These are phyloP conservation scores for Scytalidium sp. DNA, from an alignment of 2,329 filamentous ascomycete genomes.

Conservation along the genomic window DNA sequence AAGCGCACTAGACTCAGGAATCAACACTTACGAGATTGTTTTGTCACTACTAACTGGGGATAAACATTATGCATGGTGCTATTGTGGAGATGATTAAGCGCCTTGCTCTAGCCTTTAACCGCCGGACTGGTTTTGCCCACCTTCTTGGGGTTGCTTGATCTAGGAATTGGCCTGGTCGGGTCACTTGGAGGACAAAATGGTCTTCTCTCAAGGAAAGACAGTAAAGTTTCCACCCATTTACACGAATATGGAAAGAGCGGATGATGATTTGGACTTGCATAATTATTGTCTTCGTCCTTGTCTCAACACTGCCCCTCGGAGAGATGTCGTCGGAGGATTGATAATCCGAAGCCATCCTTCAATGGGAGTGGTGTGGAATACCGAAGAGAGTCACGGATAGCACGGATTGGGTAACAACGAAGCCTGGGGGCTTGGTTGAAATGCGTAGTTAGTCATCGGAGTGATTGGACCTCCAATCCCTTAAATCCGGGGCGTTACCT, in stretches of 20 bases:
- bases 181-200: too few species aligned
- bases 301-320: not conserved
- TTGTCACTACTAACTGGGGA: not conserved
- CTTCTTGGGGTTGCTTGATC: too few species aligned
- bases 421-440: too few species aligned
- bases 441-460: constrained; percentile 8
- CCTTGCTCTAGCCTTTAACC: not conserved
- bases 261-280: too few species aligned
- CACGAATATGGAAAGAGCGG: too few species aligned
- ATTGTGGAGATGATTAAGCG: not conserved
- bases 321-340: not conserved
- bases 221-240: too few species aligned
- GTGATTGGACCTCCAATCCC: constrained; percentile 10
- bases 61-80: not conserved
- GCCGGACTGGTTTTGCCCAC: too few species aligned
- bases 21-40: not conserved
- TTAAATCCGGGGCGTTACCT: not conserved
- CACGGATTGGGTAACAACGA: constrained; percentile 71
- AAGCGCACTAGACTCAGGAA: too few species aligned
- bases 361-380: too few species aligned
- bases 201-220: too few species aligned
- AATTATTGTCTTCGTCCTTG: too few species aligned
- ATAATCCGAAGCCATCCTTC: not conserved
- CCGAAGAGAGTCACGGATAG: constrained; percentile 63
- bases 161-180: too few species aligned